These are phyloP conservation scores for Hanseniaspora mollemarum DNA, from an alignment of 805 yeast genomes.

Conservation along the genomic window DNA sequence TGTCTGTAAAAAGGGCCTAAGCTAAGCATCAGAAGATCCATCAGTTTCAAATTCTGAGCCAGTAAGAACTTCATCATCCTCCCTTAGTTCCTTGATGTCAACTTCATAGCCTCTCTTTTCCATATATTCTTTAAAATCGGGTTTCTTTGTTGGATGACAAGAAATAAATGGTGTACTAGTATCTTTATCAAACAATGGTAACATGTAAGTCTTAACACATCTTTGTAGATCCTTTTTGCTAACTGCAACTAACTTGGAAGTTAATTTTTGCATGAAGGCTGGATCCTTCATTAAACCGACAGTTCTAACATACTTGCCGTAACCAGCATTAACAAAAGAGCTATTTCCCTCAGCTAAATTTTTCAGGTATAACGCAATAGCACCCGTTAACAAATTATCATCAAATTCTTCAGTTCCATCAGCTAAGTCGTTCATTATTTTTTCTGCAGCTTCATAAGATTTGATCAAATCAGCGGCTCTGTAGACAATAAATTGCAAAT, in stretches of 20 bases:
- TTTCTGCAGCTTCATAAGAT: slow-evolving; percentile 48
- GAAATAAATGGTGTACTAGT: slow-evolving; percentile 14
- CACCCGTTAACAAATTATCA: slow-evolving; percentile 50
- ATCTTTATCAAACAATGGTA: slow-evolving; percentile 43
- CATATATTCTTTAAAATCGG: slow-evolving; percentile 6
- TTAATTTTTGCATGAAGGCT: background rate
- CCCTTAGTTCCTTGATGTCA: slow-evolving; percentile 6
- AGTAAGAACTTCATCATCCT: slow-evolving; percentile 4
- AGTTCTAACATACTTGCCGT: slow-evolving; percentile 39
- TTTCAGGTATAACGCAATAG: slow-evolving; percentile 65
- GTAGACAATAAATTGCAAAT: slow-evolving; percentile 53
- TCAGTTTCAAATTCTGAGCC: background rate
- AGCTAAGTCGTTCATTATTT: slow-evolving; percentile 51
- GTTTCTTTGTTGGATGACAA: slow-evolving; percentile 16
- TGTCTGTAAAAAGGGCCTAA: background rate
- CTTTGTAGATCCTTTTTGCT: slow-evolving; percentile 21
- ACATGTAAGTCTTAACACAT: slow-evolving; percentile 46
- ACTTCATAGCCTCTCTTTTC: slow-evolving; percentile 6
- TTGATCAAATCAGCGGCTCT: slow-evolving; percentile 74
- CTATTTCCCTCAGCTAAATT: slow-evolving; percentile 56
- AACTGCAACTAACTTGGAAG: slow-evolving; percentile 1
- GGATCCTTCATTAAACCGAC: slow-evolving; percentile 15
- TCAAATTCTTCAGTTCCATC: slow-evolving; percentile 47
- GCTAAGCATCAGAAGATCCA: background rate
- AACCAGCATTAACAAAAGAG: slow-evolving; percentile 55